Base-by-base conservation (phyloP, 257 asterid genomes). In the Marsdenia floribunda region DNA sequence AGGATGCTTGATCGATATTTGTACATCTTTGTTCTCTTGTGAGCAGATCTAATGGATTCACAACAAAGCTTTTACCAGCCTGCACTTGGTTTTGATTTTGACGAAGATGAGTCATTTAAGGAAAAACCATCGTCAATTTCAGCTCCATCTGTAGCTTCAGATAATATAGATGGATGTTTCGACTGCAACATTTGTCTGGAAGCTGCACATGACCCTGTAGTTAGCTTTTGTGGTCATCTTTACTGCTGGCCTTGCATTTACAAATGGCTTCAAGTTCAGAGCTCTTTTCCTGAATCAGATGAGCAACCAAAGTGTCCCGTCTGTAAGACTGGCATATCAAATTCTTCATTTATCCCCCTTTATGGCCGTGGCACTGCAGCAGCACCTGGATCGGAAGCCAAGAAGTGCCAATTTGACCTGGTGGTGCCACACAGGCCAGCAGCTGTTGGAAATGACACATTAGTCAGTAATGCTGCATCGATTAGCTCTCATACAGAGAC, bases 221-320 rank as follows among this genome's bases (percentile, higher is more conserved):
- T 90, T 75, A 91, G 96, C 64, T 89, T 90, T 29, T 93, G 98
- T 29, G 98, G 98, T 24, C 98, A 93, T 78, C 91, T 93, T 47
- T 93, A 89, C 79, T 93, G 98, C 78, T 93, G 98, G 98, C 93
- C 97, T 16, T 93, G 98, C 88, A 89, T 93, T 75, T 91, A 88
- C 86, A 87, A 89, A 81, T 93, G 98, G 98, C 89, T 93, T 37
- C 83, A 88, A 10, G 89, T 87, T 50, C 90, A 83, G 75, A 89
- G 79, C 80, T 81, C 91, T 14, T 81, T 89, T 0, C 69, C 81
- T 0, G 90, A 88, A 69, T 79, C 96, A 12, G 85, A 79, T 0
- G 88, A 88, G 76, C 88, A 35, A n/a, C 89, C 97, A 66, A 83
- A 79, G 69, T 93, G 98, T 71, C 97, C 98, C 2, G 88, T 91